Evolutionary conservation across 2,329 filamentous ascomycete species (phyloP), one percentile per base, ranked within the genome.

Genomic region (Zopfia rhizophila): DNA sequence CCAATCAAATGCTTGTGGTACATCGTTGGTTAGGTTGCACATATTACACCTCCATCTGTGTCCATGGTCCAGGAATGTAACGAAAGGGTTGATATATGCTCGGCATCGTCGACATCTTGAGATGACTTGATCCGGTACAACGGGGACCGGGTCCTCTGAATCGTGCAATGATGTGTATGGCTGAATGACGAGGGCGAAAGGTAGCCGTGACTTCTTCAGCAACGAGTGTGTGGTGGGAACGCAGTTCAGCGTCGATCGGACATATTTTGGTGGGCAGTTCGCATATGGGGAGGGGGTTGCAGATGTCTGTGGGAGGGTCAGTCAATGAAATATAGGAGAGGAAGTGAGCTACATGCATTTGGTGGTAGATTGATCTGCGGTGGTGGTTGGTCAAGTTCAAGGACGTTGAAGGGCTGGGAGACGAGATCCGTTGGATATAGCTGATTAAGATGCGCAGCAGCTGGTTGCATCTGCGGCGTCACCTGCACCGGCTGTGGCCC

Each of bases 21-120:
- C 93, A 63, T 99, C 94, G 70, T 99, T 99, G 60, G 92, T 97
- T 56, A 99, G 80, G 73, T 96, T 97, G 75, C 94, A 99, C 92
- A 99, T 97, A 76, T 99, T 99, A 78, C 94, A 99, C 66, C 93
- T 88, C 94, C 94, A 99, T 68, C 94, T 85, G 75, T 99, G 94
- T 33, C 94, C 94, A 68, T 97, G 91, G 64, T 99, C 94, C 51
- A 99, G 78, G 77, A 99, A 99, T 33, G 90, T 91, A 48, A 96
- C 94, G 61, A 93, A 99, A 10, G 94, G 92, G 72, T 97, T 97
- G 79, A 97, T 97, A 72, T 97, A 97, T 44, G 93, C 94, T 61
- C 94, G 83, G 76, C 94, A 99, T 75, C 94, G 87, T 72, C 94
- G 85, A 79, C 94, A 99, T 66, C 94, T 87, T 45, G 93, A 95